phyloP scores from a whole-genome alignment of 108 stramenopile genomes.

The Discostella stelligeroides region DNA sequence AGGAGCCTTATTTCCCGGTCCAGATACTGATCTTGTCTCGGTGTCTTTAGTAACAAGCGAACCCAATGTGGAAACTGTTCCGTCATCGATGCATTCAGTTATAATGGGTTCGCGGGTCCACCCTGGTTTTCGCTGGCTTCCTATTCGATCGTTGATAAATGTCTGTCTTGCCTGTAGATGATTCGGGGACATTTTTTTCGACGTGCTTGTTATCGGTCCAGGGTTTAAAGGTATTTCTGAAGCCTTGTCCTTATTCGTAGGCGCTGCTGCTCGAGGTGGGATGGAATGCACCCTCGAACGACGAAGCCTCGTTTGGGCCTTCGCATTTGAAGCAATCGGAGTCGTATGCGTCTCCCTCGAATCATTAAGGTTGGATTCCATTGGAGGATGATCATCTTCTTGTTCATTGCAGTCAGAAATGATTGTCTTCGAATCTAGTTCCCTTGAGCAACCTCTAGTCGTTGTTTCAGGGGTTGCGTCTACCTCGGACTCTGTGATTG shows the following conservation, averaged over 20 bases:
- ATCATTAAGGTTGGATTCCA: conserved; percentile 9
- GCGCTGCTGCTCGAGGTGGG: too few relatives aligned
- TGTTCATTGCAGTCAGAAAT: conserved; percentile 1
- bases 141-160: not conserved
- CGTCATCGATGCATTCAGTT: conserved; percentile 21
- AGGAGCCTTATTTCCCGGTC: not conserved
- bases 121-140: not conserved
- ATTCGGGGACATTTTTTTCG: too few relatives aligned
- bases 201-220: too few relatives aligned
- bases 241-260: not conserved
- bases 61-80: conserved; percentile 28
- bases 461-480: not conserved
- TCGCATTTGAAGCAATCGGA: conserved; percentile 12
- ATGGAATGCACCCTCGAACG: not conserved
- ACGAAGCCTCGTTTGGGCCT: not conserved
- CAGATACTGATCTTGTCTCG: not conserved
- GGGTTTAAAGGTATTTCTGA: not conserved
- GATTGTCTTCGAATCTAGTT: not conserved
- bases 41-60: conserved; percentile 34
- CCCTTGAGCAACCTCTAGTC: not conserved
- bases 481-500: not conserved
- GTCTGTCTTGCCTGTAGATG: too few relatives aligned
- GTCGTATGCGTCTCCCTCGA: conserved; percentile 22
- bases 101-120: not conserved
- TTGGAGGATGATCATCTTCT: not conserved